Base-by-base conservation (phyloP, 345 rosid genomes). In the Mercurialis annua region DNA sequence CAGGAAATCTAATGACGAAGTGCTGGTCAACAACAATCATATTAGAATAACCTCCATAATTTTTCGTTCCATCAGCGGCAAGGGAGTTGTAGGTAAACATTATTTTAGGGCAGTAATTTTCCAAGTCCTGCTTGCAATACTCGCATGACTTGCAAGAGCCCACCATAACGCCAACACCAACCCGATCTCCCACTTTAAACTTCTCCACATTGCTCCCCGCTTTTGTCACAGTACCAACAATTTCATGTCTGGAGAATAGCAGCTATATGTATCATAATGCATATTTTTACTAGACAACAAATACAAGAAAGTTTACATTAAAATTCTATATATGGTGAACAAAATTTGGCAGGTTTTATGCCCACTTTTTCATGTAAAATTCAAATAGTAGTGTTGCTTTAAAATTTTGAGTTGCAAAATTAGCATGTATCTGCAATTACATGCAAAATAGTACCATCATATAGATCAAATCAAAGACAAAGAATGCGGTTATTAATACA, bases 41-140 rank as follows among this genome's bases (percentile, higher is more conserved):
- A 62, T 92, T 84, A 1, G 96, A 81, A 80, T 87, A 92, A 54
- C 98, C 96, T 65, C 98, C 96, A 17, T 83, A 83, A 29, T 67
- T 81, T 76, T 44, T 85, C 6, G 89, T 81, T 38, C 96, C 90
- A 67, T 92, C 96, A 14, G 54, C 43, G 65, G 38, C 29, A 56
- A 11, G 9, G 5, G 93, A 64, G 54, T 87, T 85, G 68, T 89
- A 89, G 34, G 97, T 87, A 24, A 85, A 81, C 24, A 80, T 49
- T 30, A 74, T 24, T 16, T 73, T 31, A 46, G 90, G 85, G 57
- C 96, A 91, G 77, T 92, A 89, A 50, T 85, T 92, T 78, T 92
- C 96, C 67, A 81, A 66, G 72, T 86, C 90, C 71, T 89, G 85
- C 34, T 86, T 55, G 80, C 98, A 92, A 52, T 71, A 67, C 59